Evolutionary conservation across 495 filamentous ascomycete species (phyloP), one percentile per base, ranked within the genome.

Genomic region (Hypoxylon lienhwacheense): DNA sequence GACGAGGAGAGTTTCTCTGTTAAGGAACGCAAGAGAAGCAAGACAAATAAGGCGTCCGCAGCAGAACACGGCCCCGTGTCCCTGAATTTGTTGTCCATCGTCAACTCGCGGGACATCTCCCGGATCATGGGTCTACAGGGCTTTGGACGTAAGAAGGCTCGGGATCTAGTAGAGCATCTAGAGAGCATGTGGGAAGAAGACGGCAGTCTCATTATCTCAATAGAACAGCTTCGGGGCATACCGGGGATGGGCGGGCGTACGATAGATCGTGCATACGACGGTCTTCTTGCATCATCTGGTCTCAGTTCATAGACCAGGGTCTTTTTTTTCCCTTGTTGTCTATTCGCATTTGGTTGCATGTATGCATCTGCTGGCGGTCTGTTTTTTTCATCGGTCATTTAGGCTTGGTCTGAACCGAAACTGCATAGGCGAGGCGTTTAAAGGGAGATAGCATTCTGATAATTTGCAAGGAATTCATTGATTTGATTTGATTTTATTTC

Each of bases 81-180:
- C 3, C 72, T 77, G 56, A 81, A 84, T 42, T 66, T 98, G 6
- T 77, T 98, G 2, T 77, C 81, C 10, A 87, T 97, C 61, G 84
- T 98, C 70, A 98, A 98, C 69, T 89, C 85, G 1, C 78, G 88
- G 10, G 88, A 97, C 54, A 69, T 90, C 5, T 76, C 71, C 22
- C 77, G 82, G 50, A 90, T 89, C 39, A 85, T 70, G 25, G 80
- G 83, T 12, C 77, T 97, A n/a, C 89, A 87, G 25, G 79, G 84
- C 5, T 76, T 87, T 11, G 84, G 84, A 0, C 73, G 77, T 4
- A 86, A 86, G 73, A 83, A 81, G 63, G 84, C 84, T 0, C 75
- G 80, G 61, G 83, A 84, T 43, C 72, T 87, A 49, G 78, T 86
- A 10, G 74, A 81, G 31, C 75, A 74, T 47, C 61, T 87, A 20